Evolutionary conservation across 805 yeast genomes (phyloP).

Genomic region (Teunomyces tritomae): DNA sequence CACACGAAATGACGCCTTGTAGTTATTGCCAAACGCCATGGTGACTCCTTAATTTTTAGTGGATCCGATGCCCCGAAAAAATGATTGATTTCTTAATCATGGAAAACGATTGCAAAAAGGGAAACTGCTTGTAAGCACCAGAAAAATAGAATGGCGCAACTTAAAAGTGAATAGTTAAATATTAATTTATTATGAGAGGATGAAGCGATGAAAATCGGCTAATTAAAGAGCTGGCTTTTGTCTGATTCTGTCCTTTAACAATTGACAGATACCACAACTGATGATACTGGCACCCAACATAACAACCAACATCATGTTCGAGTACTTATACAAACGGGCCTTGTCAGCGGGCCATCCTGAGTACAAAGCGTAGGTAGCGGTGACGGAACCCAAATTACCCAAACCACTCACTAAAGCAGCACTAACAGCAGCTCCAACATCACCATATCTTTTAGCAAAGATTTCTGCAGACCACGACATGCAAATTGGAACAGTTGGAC

Average conservation of each 20-base stretch:
- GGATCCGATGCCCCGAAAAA: background rate
- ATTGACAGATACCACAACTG: conserved; percentile 32
- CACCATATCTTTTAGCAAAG: conserved; percentile 69
- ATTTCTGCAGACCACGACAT: conserved; percentile 84
- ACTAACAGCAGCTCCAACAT: conserved; percentile 79
- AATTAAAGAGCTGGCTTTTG: conserved; percentile 7
- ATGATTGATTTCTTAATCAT: background rate
- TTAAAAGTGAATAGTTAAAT: background rate
- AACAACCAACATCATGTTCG: conserved; percentile 81
- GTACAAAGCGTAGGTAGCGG: conserved; percentile 82
- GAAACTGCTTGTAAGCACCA: background rate
- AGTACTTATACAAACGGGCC: conserved; percentile 56
- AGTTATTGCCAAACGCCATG: conserved; percentile 2
- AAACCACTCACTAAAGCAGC: conserved; percentile 82
- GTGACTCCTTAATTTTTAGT: background rate
- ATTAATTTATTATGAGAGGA: background rate
- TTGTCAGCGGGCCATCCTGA: conserved; percentile 84
- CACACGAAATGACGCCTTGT: conserved; percentile 3
- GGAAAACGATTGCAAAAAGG: background rate
- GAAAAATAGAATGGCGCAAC: background rate
- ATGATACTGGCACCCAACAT: conserved; percentile 74
- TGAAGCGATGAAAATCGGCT: background rate
- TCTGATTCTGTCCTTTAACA: conserved; percentile 31
- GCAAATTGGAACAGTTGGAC: conserved; percentile 86
- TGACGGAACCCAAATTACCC: conserved; percentile 84